Percentiles rank a stretch among this genome's conserved stretches.
Conservation (phyloP, 202 grass and related monocot species). For the Eragrostis tef region DNA sequence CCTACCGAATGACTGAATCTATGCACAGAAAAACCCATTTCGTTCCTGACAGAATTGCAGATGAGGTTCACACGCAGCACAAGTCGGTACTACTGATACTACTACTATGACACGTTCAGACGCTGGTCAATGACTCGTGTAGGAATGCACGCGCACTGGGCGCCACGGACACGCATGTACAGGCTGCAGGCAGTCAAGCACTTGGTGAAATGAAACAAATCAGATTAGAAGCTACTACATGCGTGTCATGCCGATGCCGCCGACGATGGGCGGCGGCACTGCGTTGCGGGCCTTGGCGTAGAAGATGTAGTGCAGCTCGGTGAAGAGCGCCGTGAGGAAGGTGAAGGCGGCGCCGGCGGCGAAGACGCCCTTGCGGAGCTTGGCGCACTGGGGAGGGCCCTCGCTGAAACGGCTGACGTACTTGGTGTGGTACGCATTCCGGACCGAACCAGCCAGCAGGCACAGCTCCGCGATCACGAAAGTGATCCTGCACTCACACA, state of each 20-base stretch:
- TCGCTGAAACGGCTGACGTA: constrained; percentile 24
- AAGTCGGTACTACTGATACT: neutral
- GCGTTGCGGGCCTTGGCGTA: constrained; percentile 59
- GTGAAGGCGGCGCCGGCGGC: constrained; percentile 80
- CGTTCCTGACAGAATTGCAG: neutral
- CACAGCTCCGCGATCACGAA: constrained; percentile 87
- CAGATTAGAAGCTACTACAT: constrained; percentile 1
- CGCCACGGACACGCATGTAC: neutral
- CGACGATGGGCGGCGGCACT: constrained; percentile 48
- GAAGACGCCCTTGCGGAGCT: constrained; percentile 83
- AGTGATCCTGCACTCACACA: constrained; percentile 55
- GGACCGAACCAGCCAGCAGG: constrained; percentile 75
- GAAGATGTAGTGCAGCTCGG: constrained; percentile 69
- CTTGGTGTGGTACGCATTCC: constrained; percentile 86
- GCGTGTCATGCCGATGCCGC: constrained; percentile 76
- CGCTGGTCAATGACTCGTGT: neutral
- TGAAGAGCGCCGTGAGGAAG: constrained; percentile 64
- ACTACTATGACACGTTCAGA: neutral
- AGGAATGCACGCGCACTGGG: neutral
- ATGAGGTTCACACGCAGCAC: neutral
- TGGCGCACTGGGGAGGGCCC: constrained; percentile 43
- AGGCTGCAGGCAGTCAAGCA: neutral
- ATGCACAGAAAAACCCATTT: neutral
- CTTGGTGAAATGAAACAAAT: no score
- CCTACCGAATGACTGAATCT: neutral